Evolutionary conservation across 2,329 filamentous ascomycete genomes (phyloP).

Genomic region (Neurospora sp.): DNA sequence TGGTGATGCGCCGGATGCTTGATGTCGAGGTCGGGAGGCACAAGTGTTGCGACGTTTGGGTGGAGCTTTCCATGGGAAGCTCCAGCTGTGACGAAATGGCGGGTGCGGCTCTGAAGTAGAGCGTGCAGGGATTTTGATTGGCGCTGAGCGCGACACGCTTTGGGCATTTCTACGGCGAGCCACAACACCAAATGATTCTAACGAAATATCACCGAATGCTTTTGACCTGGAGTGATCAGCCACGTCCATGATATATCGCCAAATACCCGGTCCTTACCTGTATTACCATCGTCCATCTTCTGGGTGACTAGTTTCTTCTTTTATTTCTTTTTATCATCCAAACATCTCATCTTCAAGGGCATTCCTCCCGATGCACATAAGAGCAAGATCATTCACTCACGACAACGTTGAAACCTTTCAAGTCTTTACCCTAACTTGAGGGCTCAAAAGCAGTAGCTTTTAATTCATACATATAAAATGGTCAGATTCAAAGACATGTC

Average conservation of each 20-base stretch:
- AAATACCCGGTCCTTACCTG: background rate
- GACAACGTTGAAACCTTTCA: background rate
- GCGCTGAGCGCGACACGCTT: background rate
- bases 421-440: background rate
- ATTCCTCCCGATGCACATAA: background rate
- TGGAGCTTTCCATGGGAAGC: background rate
- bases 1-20: background rate
- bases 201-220: background rate
- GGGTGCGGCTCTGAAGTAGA: background rate
- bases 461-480: background rate
- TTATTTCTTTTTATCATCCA: background rate
- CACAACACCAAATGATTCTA: background rate
- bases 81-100: background rate
- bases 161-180: background rate
- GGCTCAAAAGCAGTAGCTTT: background rate
- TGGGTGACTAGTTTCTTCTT: background rate
- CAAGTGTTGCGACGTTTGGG: background rate
- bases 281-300: background rate
- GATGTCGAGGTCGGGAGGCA: background rate
- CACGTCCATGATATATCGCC: background rate
- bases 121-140: background rate
- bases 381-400: background rate
- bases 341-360: background rate
- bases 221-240: background rate
- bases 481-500: background rate